Evolutionary conservation across 495 filamentous ascomycete genomes (phyloP).

Genomic region (Talaromyces wortmannii): DNA sequence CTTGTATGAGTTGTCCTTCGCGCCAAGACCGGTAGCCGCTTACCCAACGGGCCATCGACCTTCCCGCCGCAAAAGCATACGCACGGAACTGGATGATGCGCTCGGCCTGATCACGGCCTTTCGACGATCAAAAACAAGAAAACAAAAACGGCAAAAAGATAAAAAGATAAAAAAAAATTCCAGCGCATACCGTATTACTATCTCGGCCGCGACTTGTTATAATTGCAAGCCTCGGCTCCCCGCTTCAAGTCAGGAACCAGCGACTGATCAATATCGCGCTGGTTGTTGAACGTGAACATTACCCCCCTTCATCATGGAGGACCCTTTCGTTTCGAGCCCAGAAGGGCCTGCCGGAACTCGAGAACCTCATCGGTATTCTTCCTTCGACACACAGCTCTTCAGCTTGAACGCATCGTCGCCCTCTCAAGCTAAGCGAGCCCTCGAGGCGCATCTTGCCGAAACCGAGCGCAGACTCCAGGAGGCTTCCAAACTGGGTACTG

Average conservation of each 20-base stretch:
- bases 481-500: slow-evolving; percentile 78
- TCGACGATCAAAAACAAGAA: too few relatives aligned
- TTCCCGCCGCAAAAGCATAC: neutral
- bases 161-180: too few relatives aligned
- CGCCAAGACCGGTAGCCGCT: neutral
- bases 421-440: slow-evolving; percentile 75
- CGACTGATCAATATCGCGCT: slow-evolving; percentile 2
- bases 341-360: slow-evolving; percentile 28
- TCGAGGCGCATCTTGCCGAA: slow-evolving; percentile 87
- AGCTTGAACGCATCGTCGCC: slow-evolving; percentile 73
- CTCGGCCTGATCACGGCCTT: too few relatives aligned
- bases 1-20: neutral
- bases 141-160: too few relatives aligned
- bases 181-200: neutral
- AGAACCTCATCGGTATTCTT: slow-evolving; percentile 63
- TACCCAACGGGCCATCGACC: neutral
- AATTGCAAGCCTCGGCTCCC: neutral
- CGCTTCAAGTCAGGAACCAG: neutral
- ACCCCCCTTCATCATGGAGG: slow-evolving; percentile 32
- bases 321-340: slow-evolving; percentile 45
- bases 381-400: slow-evolving; percentile 73
- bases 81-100: neutral
- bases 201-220: neutral
- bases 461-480: slow-evolving; percentile 87
- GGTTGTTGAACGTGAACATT: slow-evolving; percentile 8